Base-by-base conservation (phyloP, 2,329 filamentous ascomycete genomes). In the Thielaviopsis populi region DNA sequence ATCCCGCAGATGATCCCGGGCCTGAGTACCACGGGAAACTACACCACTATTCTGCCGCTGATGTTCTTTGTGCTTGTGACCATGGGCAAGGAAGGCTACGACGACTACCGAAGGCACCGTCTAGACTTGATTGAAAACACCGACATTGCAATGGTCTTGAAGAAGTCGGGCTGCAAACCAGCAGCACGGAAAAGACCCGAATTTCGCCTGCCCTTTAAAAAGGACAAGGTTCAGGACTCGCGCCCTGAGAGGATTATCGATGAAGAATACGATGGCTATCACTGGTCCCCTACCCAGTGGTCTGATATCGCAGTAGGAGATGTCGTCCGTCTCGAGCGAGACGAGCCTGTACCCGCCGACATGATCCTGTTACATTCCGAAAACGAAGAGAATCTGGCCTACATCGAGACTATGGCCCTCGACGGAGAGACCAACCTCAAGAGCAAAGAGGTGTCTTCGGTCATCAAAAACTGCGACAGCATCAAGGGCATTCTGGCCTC, bases 381-480 rank as follows among this genome's bases (percentile, higher is more conserved):
- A 63, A 90, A 88, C 13, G 84, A 88, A 65, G 89, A 92, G 67
- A 86, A 84, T 7, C 75, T 94, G 61, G 91, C 91, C 0, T 96
- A 88, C 69, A 82, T 91, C 62, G 88, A 92, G 69, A 92, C 88
- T 0, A 91, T 91, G 87, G 88, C 88, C 1, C 75, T 92, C 8
- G 88, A 92, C 68, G 88, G 88, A 58, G 88, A 92, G 74, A 92
- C 88, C 0, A 91, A 89, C 67, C 77, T 92, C 27, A 91, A 92
- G 74, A 87, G 80, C 72, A 91, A 88, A 73, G 84, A 88, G 70
- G 78, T 83, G 0, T 78, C 87, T 2, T 79, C 82, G 4, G 79
- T 83, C 1, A 76, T 86, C 2, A 80, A 83, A 65, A 73, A 71
- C 3, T 89, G 86, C 69, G 71, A 75, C 53, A 79, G 77, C 0